Evolutionary conservation across 805 yeast species (phyloP), one percentile per base, ranked within the genome.

Genomic region (Schwanniomyces polymorphus): DNA sequence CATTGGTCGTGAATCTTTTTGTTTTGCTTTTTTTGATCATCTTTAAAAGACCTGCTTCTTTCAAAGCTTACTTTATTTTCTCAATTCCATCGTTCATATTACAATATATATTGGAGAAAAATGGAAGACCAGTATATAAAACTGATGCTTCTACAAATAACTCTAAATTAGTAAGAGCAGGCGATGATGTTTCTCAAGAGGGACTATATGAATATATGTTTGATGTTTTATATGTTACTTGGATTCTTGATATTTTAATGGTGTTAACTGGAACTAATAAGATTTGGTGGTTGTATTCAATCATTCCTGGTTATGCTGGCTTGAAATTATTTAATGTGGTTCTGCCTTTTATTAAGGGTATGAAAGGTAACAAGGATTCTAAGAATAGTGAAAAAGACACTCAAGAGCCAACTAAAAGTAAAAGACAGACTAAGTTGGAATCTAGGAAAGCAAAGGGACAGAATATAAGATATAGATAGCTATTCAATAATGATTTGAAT

Each of bases 151-250:
- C 46, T 18, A 76, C 77, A 2, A 61, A 61, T 4, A 48, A 43
- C 10, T 40, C 16, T 25, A 72, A 74, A 44, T 67, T 86, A 41
- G 59, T 77, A 2, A 66, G 63, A 10, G 62, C 86, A 1, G 92
- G 91, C 2, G 79, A 76, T 27, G 88, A 87, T 56, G 73, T 86
- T 48, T 64, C 64, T 46, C 87, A 80, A 49, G 59, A 64, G 3
- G 94, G 94, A 0, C 69, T 87, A 35, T 84, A 84, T 33, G 92
- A 87, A 63, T 86, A 84, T 68, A 67, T 86, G 73, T 84, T 84
- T 59, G 94, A 87, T 58, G 62, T 85, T 10, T 68, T 87, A 49
- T 86, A 86, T 58, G 62, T 86, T 40, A 85, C 91, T 2, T 75
- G 85, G 76, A 55, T 78, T 17, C 70, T 81, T 52, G 82, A 82